Conservation (phyloP, 352 stramenopile species). For the Blastocystis sp. region DNA sequence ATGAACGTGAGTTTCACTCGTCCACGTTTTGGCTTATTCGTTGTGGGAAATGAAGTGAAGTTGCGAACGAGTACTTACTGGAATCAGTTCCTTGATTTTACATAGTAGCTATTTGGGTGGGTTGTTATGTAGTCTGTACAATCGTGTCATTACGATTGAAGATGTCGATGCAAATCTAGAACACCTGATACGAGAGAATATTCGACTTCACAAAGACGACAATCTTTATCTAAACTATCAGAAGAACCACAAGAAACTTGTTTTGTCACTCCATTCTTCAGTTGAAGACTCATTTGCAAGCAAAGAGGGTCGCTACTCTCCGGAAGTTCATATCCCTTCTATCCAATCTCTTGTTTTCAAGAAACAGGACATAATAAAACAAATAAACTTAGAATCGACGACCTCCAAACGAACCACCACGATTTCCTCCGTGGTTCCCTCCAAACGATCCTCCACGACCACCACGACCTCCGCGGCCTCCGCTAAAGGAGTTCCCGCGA, state of each 20-base stretch:
- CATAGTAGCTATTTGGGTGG: neutral
- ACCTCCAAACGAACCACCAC: conserved; percentile 42
- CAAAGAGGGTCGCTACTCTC: conserved; percentile 18
- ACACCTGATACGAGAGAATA: neutral
- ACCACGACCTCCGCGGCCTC: conserved; percentile 55
- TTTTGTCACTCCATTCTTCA: neutral
- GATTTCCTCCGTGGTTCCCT: conserved; percentile 40
- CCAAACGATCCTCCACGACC: conserved; percentile 61
- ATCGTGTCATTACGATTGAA: neutral
- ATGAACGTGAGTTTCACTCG: conserved; percentile 82
- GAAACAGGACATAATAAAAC: conserved; percentile 12
- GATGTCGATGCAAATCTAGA: neutral
- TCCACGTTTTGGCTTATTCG: conserved; percentile 76
- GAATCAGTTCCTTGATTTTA: conserved; percentile 54
- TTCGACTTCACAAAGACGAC: neutral
- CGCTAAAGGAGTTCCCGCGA: conserved; percentile 62
- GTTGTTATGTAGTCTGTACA: neutral
- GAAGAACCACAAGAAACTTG: neutral
- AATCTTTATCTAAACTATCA: conserved; percentile 25
- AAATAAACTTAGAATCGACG: conserved; percentile 31
- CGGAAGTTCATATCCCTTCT: conserved; percentile 17
- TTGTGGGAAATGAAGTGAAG: conserved; percentile 68
- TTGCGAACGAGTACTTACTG: conserved; percentile 47
- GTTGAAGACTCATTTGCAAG: neutral
- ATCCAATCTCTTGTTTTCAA: neutral